Percentiles rank a stretch among this genome's conserved stretches.
Evolutionary conservation across 1,284 basidiomycete genomes (phyloP).

Genomic region (Apiotrichum veenhuisii): DNA sequence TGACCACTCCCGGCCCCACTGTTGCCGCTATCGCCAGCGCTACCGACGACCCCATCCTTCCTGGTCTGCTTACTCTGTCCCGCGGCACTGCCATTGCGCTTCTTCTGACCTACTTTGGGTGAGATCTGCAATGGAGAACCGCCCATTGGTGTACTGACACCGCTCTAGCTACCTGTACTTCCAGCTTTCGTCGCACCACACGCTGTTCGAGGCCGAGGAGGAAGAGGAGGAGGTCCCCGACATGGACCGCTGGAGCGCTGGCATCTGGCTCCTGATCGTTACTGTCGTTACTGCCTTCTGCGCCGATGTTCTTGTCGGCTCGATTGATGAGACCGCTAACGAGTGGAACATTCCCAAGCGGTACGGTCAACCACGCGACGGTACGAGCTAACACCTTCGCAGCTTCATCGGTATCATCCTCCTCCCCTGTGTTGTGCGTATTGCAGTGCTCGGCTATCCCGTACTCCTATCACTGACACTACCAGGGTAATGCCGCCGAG

Average conservation of each 20-base stretch:
- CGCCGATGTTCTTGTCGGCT: conserved; percentile 68
- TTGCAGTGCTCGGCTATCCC: background rate
- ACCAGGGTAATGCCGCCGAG: conserved; percentile 64
- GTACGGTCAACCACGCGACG: conserved; percentile 8
- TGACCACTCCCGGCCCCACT: conserved; percentile 17
- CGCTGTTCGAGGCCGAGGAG: conserved; percentile 54
- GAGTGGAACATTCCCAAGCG: conserved; percentile 75
- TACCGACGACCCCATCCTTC: conserved; percentile 41
- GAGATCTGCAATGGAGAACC: no score
- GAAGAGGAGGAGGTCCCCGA: conserved; percentile 56
- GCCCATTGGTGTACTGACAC: no score
- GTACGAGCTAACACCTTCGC: conserved; percentile 5
- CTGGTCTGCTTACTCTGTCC: conserved; percentile 70
- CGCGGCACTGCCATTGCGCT: conserved; percentile 79
- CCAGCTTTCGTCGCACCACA: conserved; percentile 57
- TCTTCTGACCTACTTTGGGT: conserved; percentile 69
- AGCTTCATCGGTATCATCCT: conserved; percentile 53
- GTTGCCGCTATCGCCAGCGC: conserved; percentile 15
- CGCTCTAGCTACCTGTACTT: conserved; percentile 59
- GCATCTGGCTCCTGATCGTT: conserved; percentile 56
- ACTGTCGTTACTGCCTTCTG: conserved; percentile 81
- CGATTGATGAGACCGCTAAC: conserved; percentile 81
- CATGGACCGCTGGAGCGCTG: conserved; percentile 69
- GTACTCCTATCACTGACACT: background rate
- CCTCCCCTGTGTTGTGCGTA: conserved; percentile 52